A percentile compares a stretch with the other conserved stretches of the same genome.
Evolutionary conservation across 371 early-diverging fungal genomes (phyloP).

Genomic region (Vairimorpha necatrix): DNA sequence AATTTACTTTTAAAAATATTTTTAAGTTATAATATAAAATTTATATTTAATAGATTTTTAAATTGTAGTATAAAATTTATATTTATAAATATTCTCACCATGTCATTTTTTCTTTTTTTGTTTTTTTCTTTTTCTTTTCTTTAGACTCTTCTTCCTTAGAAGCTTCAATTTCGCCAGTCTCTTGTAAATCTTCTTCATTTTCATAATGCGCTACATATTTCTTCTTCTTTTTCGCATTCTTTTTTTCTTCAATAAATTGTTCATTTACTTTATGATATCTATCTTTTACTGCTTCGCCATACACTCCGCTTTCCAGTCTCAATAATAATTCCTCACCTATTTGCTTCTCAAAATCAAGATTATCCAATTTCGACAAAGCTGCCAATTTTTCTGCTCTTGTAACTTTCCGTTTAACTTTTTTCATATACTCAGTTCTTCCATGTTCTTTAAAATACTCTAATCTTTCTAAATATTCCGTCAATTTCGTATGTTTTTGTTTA

Average conservation of each 20-base stretch:
- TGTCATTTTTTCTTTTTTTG: background rate
- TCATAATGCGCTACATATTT: conserved; percentile 61
- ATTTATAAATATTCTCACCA: no score
- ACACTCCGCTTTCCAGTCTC: conserved; percentile 78
- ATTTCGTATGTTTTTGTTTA: conserved; percentile 91
- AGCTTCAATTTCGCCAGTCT: conserved; percentile 9
- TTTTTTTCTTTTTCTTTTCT: conserved; percentile 20
- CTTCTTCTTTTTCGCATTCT: conserved; percentile 61
- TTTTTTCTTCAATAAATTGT: conserved; percentile 38
- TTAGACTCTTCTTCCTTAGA: conserved; percentile 4
- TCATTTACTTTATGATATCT: conserved; percentile 68
- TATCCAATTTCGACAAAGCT: conserved; percentile 83
- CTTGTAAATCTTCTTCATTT: conserved; percentile 35
- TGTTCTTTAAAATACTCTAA: conserved; percentile 81
- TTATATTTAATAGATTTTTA: no score
- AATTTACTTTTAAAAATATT: no score
- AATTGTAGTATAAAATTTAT: no score
- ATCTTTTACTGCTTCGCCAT: conserved; percentile 73
- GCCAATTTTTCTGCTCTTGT: conserved; percentile 80
- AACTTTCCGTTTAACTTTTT: conserved; percentile 80
- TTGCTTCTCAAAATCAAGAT: conserved; percentile 81
- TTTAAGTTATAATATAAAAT: no score
- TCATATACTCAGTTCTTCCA: conserved; percentile 66
- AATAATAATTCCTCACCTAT: conserved; percentile 93
- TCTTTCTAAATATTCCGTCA: conserved; percentile 86